Base-by-base conservation (phyloP, 768 basidiomycete genomes). In the Hygrophorus pudorinus region DNA sequence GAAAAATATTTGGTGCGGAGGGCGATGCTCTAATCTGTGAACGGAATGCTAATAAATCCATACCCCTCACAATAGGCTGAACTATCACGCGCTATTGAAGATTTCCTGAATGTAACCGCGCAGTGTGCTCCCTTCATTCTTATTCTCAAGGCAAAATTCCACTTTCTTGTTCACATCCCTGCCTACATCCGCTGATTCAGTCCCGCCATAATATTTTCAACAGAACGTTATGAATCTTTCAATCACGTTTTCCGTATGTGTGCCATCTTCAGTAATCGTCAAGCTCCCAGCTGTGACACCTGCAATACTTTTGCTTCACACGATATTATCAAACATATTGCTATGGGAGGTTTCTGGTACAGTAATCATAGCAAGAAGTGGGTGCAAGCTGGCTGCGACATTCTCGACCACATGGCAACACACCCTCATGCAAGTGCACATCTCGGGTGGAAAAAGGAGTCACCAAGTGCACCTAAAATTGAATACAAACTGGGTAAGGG, bases 161-260 rank as follows among this genome's bases (percentile, higher is more conserved):
- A 66, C 37, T 30, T 65, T 1, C 56, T 69, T 3, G 14, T 49
- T 5, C 63, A 65, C 44, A 33, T 62, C 1, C 5, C 40, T 0
- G 41, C 59, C 1, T 58, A 68, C 46, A 55, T 65, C 11, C 48
- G 48, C 2, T 44, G 55, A 0, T 62, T 59, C 52, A 66, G 68
- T 8, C 68, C 65, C 0, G 48, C 56, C 0, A 52, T 67, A 14
- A 40, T 54, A 0, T 59, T 50, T 30, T 56, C 65, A 1, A 71
- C 66, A 0, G 68, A 72, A 47, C 41, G 54, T 0, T 70, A 59
- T 43, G 68, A 72, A 44, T 57, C 53, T 16, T 71, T 49, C 47
- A 70, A 72, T 47, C 59, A 56, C 4, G 51, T 72, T 10, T 69
- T 71, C 38, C 55, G 65, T 0, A 13, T 59, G 2, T 59, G 59